Evolutionary conservation across 768 basidiomycete species (phyloP), one percentile per base, ranked within the genome.

Genomic region (Panaeolus papilionaceus): DNA sequence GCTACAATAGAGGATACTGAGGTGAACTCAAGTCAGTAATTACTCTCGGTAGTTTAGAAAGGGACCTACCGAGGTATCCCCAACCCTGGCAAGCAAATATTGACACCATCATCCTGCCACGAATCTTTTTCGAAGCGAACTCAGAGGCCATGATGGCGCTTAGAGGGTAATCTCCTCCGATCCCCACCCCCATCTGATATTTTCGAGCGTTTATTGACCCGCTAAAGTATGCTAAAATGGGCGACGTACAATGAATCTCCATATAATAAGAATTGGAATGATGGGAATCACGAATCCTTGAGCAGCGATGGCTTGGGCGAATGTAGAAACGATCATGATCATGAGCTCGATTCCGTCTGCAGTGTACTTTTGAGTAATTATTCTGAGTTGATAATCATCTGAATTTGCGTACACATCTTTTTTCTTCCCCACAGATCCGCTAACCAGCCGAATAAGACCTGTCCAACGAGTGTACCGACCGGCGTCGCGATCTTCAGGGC

Each of bases 121-220:
- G 88, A 51, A 83, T 87, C 47, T 85, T 85, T 12, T 89, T 91
- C 0, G 92, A 84, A 2, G 94, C 90, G 71, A 95, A 96, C 75
- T 96, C 94, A 42, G 92, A 94, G 4, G 94, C 89, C 72, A 96
- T 95, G 72, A 94, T 90, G 20, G 94, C 91, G 62, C 86, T 88
- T 0, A 95, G 76, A 6, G 95, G 94, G 75, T 96, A 95, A 71
- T 96, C 94, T 14, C 94, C 94, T 3, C 94, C 94, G 16, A 95
- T 92, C 3, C 94, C 94, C 1, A 94, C 76, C 0, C 93, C 92
- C 85, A 88, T 88, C 89, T 86, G 11, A 14, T 47, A 33, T 33
- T 1, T 33, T 33, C 33, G 33, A 33, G 33, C 2, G 33, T 33
- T 33, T 33, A 33, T 33, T 3, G 33, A 33, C 33, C 33, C 33